A percentile compares a stretch with the other conserved stretches of the same genome.
These are phyloP conservation scores for Alternaria rosae DNA, from an alignment of 2,329 filamentous ascomycete species.

Conservation along the genomic window DNA sequence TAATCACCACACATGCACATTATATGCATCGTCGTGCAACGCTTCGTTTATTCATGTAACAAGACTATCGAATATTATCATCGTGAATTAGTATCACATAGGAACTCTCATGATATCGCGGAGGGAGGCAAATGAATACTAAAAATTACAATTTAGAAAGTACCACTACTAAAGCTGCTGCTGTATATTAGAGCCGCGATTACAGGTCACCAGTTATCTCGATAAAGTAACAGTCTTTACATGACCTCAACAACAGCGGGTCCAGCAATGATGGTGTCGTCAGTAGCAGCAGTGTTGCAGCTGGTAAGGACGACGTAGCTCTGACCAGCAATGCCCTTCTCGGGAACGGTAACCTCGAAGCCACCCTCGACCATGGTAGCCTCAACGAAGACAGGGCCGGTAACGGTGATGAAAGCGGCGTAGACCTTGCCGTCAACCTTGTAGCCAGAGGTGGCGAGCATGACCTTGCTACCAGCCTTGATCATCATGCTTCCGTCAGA, in stretches of 20 bases:
- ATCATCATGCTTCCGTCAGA: constrained; percentile 18
- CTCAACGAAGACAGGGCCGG: constrained; percentile 30
- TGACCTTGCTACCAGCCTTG: constrained; percentile 24
- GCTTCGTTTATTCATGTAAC: not conserved
- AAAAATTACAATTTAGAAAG: not conserved
- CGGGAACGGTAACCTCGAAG: constrained; percentile 27
- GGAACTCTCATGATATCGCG: not conserved
- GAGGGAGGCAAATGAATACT: not conserved
- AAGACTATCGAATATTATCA: not conserved
- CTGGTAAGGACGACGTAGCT: constrained; percentile 35
- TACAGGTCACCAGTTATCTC: not conserved
- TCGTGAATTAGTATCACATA: not conserved
- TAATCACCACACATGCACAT: not conserved
- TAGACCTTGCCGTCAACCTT: constrained; percentile 32
- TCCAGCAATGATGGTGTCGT: constrained; percentile 35
- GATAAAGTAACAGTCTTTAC: not conserved
- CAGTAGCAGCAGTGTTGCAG: constrained; percentile 35
- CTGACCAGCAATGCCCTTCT: constrained; percentile 35
- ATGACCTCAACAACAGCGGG: constrained; percentile 32
- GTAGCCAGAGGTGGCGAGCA: constrained; percentile 23
- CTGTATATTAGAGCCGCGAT: not conserved
- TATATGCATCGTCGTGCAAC: not conserved
- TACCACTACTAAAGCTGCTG: not conserved
- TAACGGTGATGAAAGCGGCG: constrained; percentile 35
- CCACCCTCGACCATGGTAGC: constrained; percentile 22